A percentile compares a stretch with the other conserved stretches of the same genome.
Evolutionary conservation across 768 basidiomycete species (phyloP).

Genomic region (Mycena floridula): DNA sequence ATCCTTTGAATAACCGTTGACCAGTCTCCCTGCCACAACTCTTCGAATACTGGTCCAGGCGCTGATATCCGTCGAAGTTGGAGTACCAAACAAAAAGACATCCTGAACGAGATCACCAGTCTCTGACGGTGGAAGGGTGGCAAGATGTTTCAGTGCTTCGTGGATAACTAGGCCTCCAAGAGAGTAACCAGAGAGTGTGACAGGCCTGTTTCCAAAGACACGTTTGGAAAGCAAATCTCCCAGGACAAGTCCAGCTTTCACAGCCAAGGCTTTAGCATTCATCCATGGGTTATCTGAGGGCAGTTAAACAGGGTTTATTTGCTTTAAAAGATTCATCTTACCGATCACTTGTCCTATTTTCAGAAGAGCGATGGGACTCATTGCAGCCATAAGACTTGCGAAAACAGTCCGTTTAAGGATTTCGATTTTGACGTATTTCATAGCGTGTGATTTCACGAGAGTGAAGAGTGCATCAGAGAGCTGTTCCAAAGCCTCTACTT

Average conservation of each 20-base stretch:
- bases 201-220: conserved; percentile 47
- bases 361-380: conserved; percentile 45
- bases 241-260: conserved; percentile 49
- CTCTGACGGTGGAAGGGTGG: conserved; percentile 33
- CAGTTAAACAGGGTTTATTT: neutral
- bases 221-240: conserved; percentile 43
- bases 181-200: conserved; percentile 52
- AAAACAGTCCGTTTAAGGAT: conserved; percentile 47
- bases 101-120: conserved; percentile 46
- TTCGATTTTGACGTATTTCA: conserved; percentile 43
- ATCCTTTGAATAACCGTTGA: conserved; percentile 45
- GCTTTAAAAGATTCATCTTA: conserved; percentile 13
- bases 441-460: conserved; percentile 40
- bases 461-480: conserved; percentile 40
- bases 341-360: conserved; percentile 52
- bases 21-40: conserved; percentile 43
- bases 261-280: conserved; percentile 44
- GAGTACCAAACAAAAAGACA: conserved; percentile 49
- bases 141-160: conserved; percentile 45
- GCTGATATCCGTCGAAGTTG: conserved; percentile 30
- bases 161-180: conserved; percentile 51
- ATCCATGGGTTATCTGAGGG: conserved; percentile 53
- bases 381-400: conserved; percentile 38
- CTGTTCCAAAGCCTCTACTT: conserved; percentile 46
- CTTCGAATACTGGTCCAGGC: conserved; percentile 43